Conservation (phyloP, 2,329 filamentous ascomycete species). For the Aphanoascus verrucosus region DNA sequence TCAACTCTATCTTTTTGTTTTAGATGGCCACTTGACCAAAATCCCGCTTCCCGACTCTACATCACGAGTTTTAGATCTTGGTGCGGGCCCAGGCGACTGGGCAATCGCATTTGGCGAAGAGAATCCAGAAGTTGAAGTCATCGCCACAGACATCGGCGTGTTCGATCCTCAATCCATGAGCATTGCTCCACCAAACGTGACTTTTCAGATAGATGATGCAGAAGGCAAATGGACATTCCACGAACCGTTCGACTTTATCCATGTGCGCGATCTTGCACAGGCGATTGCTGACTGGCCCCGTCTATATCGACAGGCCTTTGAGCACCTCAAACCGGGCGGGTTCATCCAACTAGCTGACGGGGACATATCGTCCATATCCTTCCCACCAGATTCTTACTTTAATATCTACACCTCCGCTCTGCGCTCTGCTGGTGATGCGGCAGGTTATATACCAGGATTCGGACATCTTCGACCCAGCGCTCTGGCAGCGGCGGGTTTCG, state of each 20-base stretch:
- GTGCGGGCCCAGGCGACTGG: conserved; percentile 37
- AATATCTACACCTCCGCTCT: conserved; percentile 27
- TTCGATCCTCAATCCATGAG: conserved; percentile 34
- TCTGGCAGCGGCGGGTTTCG: conserved; percentile 37
- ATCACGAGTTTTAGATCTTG: conserved; percentile 34
- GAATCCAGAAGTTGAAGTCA: conserved; percentile 38
- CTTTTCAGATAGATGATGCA: conserved; percentile 43
- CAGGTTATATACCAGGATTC: conserved; percentile 33
- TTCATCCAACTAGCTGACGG: conserved; percentile 39
- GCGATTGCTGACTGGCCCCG: conserved; percentile 38
- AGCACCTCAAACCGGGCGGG: conserved; percentile 37
- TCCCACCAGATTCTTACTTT: conserved; percentile 26
- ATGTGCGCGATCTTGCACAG: conserved; percentile 40
- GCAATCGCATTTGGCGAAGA: conserved; percentile 13
- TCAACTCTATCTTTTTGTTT: conserved; percentile 47
- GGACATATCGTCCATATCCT: conserved; percentile 23
- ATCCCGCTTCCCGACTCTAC: conserved; percentile 22
- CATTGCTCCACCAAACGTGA: conserved; percentile 31
- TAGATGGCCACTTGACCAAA: conserved; percentile 27
- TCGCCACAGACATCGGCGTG: conserved; percentile 35
- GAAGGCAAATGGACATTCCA: conserved; percentile 41
- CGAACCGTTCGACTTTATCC: conserved; percentile 41
- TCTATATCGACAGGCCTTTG: conserved; percentile 38
- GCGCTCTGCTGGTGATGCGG: conserved; percentile 30
- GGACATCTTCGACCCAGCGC: conserved; percentile 34